These are phyloP conservation scores for Nemania sp. DNA, from an alignment of 2,329 filamentous ascomycete genomes.

Conservation along the genomic window DNA sequence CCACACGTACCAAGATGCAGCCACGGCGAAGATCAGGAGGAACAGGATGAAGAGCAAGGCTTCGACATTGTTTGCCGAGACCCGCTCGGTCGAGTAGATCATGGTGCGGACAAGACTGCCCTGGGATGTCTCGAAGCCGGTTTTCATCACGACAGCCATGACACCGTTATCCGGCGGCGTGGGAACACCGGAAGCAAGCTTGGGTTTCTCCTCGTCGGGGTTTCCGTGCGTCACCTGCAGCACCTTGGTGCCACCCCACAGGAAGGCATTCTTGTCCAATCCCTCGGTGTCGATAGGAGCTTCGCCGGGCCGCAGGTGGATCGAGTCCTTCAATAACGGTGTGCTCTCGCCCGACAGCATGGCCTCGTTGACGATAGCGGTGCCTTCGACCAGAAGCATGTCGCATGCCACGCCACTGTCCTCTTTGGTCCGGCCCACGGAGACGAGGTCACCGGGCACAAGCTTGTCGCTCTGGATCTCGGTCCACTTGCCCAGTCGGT, in stretches of 20 bases:
- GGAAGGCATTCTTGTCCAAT: conserved; percentile 93
- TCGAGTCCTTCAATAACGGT: conserved; percentile 91
- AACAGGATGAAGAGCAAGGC: conserved; percentile 98
- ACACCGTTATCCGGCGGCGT: conserved; percentile 91
- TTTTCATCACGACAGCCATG: conserved; percentile 93
- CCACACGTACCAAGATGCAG: conserved; percentile 99
- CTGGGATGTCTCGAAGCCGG: conserved; percentile 97
- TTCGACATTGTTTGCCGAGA: conserved; percentile 97
- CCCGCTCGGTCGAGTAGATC: conserved; percentile 98
- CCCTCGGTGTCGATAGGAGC: conserved; percentile 83
- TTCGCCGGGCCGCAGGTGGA: conserved; percentile 85
- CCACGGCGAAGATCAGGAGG: conserved; percentile 91
- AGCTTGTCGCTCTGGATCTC: conserved; percentile 90
- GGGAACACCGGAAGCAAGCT: conserved; percentile 74
- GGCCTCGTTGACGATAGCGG: conserved; percentile 97
- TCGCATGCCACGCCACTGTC: conserved; percentile 97
- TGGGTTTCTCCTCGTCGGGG: conserved; percentile 71
- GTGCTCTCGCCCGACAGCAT: conserved; percentile 99
- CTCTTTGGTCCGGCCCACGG: conserved; percentile 91
- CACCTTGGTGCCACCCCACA: conserved; percentile 97
- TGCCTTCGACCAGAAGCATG: conserved; percentile 92
- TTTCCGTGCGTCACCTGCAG: conserved; percentile 91
- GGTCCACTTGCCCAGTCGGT: conserved; percentile 82
- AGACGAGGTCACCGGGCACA: conserved; percentile 90
- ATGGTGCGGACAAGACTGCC: conserved; percentile 97